phyloP scores from a whole-genome alignment of 441 rosid species.

The Populus hybrid region DNA sequence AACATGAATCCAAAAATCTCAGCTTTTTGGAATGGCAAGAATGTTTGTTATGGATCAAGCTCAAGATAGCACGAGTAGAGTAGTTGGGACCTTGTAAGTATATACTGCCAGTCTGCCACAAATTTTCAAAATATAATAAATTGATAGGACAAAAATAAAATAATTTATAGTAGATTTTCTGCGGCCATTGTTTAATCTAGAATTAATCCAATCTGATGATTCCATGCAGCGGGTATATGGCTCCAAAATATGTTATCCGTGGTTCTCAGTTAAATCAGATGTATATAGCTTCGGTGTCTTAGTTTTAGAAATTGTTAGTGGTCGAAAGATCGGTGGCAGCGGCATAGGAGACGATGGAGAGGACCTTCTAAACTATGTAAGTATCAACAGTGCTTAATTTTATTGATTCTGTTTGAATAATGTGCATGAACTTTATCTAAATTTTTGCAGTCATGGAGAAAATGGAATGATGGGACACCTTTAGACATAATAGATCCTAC shows the following conservation, averaged over 20 bases:
- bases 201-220: neutral
- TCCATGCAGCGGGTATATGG: neutral
- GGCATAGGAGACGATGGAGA: slow-evolving; percentile 2
- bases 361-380: slow-evolving; percentile 19
- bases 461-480: slow-evolving; percentile 26
- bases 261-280: slow-evolving; percentile 49
- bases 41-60: too few relatives aligned
- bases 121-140: too few relatives aligned
- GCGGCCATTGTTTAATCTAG: neutral
- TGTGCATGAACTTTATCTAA: neutral
- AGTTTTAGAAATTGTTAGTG: slow-evolving; percentile 26
- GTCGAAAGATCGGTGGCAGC: slow-evolving; percentile 6
- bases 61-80: too few relatives aligned
- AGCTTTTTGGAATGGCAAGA: too few relatives aligned
- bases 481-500: slow-evolving; percentile 23
- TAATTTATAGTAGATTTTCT: too few relatives aligned
- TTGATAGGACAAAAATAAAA: too few relatives aligned
- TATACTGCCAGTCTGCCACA: neutral
- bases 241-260: slow-evolving; percentile 12
- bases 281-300: slow-evolving; percentile 35
- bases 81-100: too few relatives aligned
- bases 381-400: neutral
- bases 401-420: neutral
- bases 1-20: too few relatives aligned
- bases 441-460: slow-evolving; percentile 28